Evolutionary conservation across 169 alveolate genomes (phyloP).

Genomic region (Perkinsus chesapeaki): DNA sequence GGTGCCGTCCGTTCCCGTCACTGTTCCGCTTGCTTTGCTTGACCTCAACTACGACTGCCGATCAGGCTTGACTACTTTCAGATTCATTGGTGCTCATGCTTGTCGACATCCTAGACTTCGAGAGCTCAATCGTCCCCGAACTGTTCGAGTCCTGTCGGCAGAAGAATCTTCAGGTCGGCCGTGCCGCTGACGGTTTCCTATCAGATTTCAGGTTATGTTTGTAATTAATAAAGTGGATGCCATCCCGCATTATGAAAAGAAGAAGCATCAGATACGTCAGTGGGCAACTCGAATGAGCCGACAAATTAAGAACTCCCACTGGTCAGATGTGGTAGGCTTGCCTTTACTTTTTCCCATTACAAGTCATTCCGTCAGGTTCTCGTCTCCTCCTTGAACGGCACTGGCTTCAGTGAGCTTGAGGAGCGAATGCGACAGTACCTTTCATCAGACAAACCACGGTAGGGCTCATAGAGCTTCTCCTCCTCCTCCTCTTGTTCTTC

Average conservation of each 20-base stretch:
- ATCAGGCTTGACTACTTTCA: constrained; percentile 28
- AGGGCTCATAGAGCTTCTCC: background rate
- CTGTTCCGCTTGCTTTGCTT: no score
- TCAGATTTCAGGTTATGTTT: constrained; percentile 47
- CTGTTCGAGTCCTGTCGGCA: constrained; percentile 62
- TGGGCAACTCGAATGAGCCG: constrained; percentile 71
- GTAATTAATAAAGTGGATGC: constrained; percentile 64
- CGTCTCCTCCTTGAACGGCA: constrained; percentile 43
- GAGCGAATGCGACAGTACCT: constrained; percentile 47
- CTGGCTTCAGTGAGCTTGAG: constrained; percentile 49
- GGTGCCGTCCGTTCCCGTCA: no score
- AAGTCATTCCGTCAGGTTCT: constrained; percentile 11
- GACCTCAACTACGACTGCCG: no score
- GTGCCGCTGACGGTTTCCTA: background rate
- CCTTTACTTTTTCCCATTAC: constrained; percentile 5
- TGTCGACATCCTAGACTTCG: constrained; percentile 64
- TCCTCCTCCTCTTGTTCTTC: no score
- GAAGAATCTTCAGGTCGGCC: constrained; percentile 40
- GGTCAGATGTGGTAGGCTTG: constrained; percentile 43
- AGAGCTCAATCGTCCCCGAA: constrained; percentile 67
- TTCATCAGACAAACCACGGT: background rate
- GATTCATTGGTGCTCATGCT: constrained; percentile 57
- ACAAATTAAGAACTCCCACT: constrained; percentile 63
- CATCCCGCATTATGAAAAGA: constrained; percentile 41
- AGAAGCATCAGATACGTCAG: constrained; percentile 36